Evolutionary conservation across 2,329 filamentous ascomycete species (phyloP).

Genomic region (Fusarium vanettenii): DNA sequence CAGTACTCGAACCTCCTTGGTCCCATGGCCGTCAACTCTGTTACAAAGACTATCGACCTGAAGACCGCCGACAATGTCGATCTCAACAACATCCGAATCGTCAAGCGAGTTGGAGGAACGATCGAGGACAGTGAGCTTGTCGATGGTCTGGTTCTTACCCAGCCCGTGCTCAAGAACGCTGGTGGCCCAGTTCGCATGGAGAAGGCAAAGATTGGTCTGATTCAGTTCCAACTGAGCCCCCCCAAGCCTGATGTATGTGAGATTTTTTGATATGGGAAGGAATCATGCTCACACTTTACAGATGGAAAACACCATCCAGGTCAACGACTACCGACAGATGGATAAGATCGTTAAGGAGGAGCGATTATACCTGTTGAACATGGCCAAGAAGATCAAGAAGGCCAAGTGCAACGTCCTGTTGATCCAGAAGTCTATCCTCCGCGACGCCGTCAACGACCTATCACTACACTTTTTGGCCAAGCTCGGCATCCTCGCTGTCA

Average conservation of each 20-base stretch:
- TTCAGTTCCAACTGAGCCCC: constrained; percentile 98
- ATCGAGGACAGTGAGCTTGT: constrained; percentile 99
- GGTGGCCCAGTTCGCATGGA: constrained; percentile 93
- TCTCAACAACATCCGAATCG: constrained; percentile 92
- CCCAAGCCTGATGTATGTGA: constrained; percentile 90
- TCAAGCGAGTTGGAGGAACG: constrained; percentile 97
- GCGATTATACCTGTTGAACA: constrained; percentile 95
- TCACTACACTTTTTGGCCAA: constrained; percentile 98
- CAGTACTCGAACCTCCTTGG: constrained; percentile 95
- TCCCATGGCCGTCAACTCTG: constrained; percentile 98
- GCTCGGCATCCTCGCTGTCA: constrained; percentile 93
- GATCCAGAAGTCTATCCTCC: constrained; percentile 98
- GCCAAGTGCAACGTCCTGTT: constrained; percentile 98
- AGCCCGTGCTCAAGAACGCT: constrained; percentile 92
- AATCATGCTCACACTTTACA: constrained; percentile 50
- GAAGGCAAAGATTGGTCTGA: constrained; percentile 95
- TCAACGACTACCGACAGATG: constrained; percentile 99
- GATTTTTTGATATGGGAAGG: not conserved
- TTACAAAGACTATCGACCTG: constrained; percentile 94
- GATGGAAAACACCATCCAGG: constrained; percentile 99
- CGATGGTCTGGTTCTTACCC: constrained; percentile 91
- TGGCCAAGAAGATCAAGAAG: constrained; percentile 99
- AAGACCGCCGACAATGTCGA: constrained; percentile 98
- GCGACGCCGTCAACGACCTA: constrained; percentile 97
- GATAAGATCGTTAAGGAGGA: constrained; percentile 99